A percentile compares a stretch with the other conserved stretches of the same genome.
Evolutionary conservation across 768 basidiomycete genomes (phyloP).

Genomic region (Russula compacta): DNA sequence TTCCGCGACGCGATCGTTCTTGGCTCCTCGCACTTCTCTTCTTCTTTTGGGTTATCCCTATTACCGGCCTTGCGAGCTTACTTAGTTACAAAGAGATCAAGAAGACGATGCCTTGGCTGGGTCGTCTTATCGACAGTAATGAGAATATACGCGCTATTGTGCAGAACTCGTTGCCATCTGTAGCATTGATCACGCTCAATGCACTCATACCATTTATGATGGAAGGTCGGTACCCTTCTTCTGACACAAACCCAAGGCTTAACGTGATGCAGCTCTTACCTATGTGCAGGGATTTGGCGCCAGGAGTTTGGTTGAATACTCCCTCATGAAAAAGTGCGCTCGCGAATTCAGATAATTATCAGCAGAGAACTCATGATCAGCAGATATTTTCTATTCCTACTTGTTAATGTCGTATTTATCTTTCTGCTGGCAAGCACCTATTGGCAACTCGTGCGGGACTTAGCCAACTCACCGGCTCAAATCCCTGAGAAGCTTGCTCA

Average conservation of each 20-base stretch:
- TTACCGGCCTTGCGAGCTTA: slow-evolving; percentile 75
- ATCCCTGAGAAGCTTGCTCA: slow-evolving; percentile 88
- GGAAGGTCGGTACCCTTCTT: slow-evolving; percentile 47
- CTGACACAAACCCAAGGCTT: not conserved
- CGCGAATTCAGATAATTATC: slow-evolving; percentile 5
- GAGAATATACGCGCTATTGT: slow-evolving; percentile 77
- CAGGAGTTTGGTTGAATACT: slow-evolving; percentile 89
- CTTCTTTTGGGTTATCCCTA: slow-evolving; percentile 90
- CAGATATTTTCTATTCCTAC: slow-evolving; percentile 90
- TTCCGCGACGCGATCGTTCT: slow-evolving; percentile 68
- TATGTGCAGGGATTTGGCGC: slow-evolving; percentile 89
- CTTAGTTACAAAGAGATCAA: slow-evolving; percentile 93
- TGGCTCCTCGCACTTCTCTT: slow-evolving; percentile 62
- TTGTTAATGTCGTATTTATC: slow-evolving; percentile 89
- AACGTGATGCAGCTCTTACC: slow-evolving; percentile 43
- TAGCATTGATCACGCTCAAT: slow-evolving; percentile 87
- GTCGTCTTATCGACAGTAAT: slow-evolving; percentile 72
- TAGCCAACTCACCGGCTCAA: slow-evolving; percentile 89
- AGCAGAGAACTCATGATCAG: not conserved
- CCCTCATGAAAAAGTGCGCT: slow-evolving; percentile 79
- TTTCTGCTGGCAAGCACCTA: slow-evolving; percentile 89
- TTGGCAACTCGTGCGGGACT: slow-evolving; percentile 82
- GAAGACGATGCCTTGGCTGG: slow-evolving; percentile 82
- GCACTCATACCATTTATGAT: slow-evolving; percentile 81
- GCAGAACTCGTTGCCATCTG: slow-evolving; percentile 87